Evolutionary conservation across 2,329 filamentous ascomycete species (phyloP).

Genomic region (Coniochaeta sp.): DNA sequence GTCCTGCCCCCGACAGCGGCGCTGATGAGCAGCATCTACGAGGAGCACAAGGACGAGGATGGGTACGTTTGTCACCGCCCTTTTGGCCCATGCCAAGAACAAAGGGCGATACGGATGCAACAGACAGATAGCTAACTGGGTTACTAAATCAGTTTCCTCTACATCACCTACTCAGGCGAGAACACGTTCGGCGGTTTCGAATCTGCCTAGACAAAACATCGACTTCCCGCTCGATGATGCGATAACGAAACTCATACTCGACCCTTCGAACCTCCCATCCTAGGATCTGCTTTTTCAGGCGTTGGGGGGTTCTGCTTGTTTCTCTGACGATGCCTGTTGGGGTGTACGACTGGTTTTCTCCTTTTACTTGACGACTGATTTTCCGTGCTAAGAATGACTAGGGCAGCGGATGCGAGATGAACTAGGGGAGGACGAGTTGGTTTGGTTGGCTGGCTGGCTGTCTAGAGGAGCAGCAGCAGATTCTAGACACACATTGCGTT

Average conservation of each 20-base stretch:
- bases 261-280: neutral
- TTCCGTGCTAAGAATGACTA: too few species aligned
- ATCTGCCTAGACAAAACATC: constrained; percentile 23
- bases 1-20: constrained; percentile 93
- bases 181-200: constrained; percentile 79
- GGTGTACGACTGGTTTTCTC: neutral
- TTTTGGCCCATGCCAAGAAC: constrained; percentile 5
- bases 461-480: too few species aligned
- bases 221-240: constrained; percentile 5
- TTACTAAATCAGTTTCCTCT: constrained; percentile 64
- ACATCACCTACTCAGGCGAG: constrained; percentile 99
- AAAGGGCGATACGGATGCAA: neutral
- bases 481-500: too few species aligned
- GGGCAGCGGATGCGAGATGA: too few species aligned
- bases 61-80: constrained; percentile 42
- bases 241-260: constrained; percentile 6
- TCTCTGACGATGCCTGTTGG: neutral
- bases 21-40: constrained; percentile 99
- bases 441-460: too few species aligned
- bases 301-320: neutral
- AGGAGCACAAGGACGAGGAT: constrained; percentile 90
- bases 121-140: constrained; percentile 4
- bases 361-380: neutral
- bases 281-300: neutral
- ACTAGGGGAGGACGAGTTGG: too few species aligned